Evolutionary conservation across 257 asterid genomes (phyloP), one percentile per base, ranked within the genome.

Genomic region (Dorcoceras hygrometricum): DNA sequence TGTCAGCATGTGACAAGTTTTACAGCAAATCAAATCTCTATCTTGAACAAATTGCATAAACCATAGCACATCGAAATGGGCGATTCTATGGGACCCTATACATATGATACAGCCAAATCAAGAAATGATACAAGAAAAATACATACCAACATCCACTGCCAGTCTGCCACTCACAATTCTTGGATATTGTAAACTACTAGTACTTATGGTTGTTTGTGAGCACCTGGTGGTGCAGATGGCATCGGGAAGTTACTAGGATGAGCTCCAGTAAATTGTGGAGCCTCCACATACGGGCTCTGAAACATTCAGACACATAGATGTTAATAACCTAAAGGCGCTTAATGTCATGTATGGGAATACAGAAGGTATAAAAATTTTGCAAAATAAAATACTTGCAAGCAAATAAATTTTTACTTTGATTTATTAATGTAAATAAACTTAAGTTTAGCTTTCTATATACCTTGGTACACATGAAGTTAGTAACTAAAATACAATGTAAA

Each of bases 141-240:
- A 72, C 75, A 76, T 67, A 72, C 54, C 74, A 59, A 50, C 69
- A 68, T 20, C 57, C 67, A 71, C 71, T 23, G 67, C 62, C 31
- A 22, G 63, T 53, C 73, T 25, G 67, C 59, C 51, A 22, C 63
- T 53, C 73, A 70, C 65, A 59, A n/a, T 50, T 65, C 72, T 59
- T 31, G 20, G 61, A 60, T 43, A 23, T 24, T 25, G 19, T 50
- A 51, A 23, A 10, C 32, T 34, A 39, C 18, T 57, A 76, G 26
- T 57, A 71, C 72, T 80, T 71, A 83, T 46, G 70, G 74, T 69
- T 79, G 88, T 73, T 79, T 86, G 71, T 82, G 89, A 63, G 91
- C 90, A 70, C 97, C 99, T 0, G 89, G 97, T 26, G 97, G 99
- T 57, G 97, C 99, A 57, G 92, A 79, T 67, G 97, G 99, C 91